Conservation (phyloP, 179 eudicot species). For the Camellia oleifera region DNA sequence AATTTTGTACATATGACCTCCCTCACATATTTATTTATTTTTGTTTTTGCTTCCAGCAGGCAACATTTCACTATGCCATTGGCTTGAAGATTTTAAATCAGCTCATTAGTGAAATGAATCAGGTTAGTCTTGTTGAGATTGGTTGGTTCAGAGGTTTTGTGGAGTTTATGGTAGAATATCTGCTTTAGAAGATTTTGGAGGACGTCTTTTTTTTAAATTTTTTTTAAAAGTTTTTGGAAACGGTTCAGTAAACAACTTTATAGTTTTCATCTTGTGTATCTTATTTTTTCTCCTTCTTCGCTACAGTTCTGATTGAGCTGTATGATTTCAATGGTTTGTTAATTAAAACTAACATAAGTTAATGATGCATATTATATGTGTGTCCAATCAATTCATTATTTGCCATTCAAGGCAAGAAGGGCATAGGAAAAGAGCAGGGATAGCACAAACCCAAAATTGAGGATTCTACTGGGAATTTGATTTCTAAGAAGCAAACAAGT, state of each 20-base stretch:
- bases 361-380: not conserved
- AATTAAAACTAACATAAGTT: not conserved
- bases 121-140: slow-evolving; percentile 47
- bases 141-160: not conserved
- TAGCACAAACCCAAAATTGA: not conserved
- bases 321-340: not conserved
- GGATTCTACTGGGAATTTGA: not conserved
- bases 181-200: slow-evolving; percentile 1
- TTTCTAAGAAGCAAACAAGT: not conserved
- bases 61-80: slow-evolving; percentile 82
- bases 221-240: not conserved
- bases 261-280: not conserved
- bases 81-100: slow-evolving; percentile 91
- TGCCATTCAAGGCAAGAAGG: not conserved
- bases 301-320: not conserved
- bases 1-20: not conserved
- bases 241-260: too few species aligned
- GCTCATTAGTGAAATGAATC: slow-evolving; percentile 93
- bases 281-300: not conserved
- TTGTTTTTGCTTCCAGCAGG: slow-evolving; percentile 32
- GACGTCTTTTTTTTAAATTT: not conserved
- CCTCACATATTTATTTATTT: slow-evolving; percentile 4
- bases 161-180: not conserved
- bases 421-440: not conserved
- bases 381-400: not conserved